A percentile compares a stretch with the other conserved stretches of the same genome.
Conservation (phyloP, 2,329 filamentous ascomycete species). For the Exophiala sideris region DNA sequence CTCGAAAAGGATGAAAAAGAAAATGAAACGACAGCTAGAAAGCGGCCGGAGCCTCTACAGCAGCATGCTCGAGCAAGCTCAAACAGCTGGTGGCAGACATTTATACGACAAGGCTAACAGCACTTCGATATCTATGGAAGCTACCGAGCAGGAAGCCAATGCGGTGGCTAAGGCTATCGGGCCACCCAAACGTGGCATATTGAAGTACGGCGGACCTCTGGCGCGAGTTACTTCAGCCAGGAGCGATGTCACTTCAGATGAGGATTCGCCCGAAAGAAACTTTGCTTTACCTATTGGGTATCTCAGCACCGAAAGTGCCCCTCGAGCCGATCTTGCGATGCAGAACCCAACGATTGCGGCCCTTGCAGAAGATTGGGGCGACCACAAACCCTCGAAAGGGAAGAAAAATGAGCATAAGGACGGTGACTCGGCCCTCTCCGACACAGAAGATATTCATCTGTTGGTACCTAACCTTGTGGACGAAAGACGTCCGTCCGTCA, state of each 20-base stretch:
- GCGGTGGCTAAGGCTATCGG: conserved; percentile 51
- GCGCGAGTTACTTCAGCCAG: conserved; percentile 20
- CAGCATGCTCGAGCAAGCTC: conserved; percentile 68
- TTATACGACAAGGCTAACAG: conserved; percentile 44
- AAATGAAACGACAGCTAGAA: conserved; percentile 76
- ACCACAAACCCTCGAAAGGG: conserved; percentile 4
- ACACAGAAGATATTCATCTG: conserved; percentile 16
- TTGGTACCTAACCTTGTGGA: conserved; percentile 20
- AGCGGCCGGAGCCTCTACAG: conserved; percentile 72
- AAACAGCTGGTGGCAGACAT: conserved; percentile 48
- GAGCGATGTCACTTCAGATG: conserved; percentile 25
- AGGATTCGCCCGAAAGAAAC: conserved; percentile 20
- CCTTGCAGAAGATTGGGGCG: conserved; percentile 23
- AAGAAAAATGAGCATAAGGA: conserved; percentile 12
- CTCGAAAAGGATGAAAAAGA: conserved; percentile 85
- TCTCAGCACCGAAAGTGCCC: conserved; percentile 24
- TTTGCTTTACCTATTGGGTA: conserved; percentile 29
- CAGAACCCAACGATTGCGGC: conserved; percentile 26
- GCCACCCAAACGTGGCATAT: conserved; percentile 31
- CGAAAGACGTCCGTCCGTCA: conserved; percentile 20
- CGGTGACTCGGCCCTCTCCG: conserved; percentile 17
- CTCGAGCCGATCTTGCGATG: conserved; percentile 28
- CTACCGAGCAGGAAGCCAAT: conserved; percentile 48
- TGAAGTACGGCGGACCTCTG: conserved; percentile 27
- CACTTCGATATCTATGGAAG: conserved; percentile 23